A percentile compares a stretch with the other conserved stretches of the same genome.
Conservation (phyloP, 192 early-diverging fungal species). For the Linnemannia elongata region DNA sequence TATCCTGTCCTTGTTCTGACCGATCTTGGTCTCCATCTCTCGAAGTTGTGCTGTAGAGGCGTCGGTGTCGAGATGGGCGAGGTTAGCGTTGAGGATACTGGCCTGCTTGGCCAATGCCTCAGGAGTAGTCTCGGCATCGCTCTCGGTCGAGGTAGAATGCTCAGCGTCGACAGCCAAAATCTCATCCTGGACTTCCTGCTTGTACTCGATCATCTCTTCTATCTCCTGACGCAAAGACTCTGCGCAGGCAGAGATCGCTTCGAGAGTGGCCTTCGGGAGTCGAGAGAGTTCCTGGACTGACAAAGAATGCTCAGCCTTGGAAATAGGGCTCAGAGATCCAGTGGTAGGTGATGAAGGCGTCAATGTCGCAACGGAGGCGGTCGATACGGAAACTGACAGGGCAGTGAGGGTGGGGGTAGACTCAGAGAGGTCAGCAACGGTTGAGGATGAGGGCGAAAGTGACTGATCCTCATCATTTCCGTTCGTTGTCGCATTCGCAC, state of each 20-base stretch:
- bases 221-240: constrained; percentile 20
- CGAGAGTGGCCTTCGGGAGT: constrained; percentile 11
- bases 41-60: neutral
- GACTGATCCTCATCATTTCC: neutral
- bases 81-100: neutral
- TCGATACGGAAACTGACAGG: neutral
- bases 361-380: constrained; percentile 4
- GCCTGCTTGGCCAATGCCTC: neutral
- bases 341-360: constrained; percentile 2
- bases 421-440: neutral
- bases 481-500: neutral
- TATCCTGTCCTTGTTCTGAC: constrained; percentile 13
- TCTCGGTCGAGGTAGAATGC: neutral
- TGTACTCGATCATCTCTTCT: constrained; percentile 29
- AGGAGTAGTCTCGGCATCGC: neutral
- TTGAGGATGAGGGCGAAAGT: neutral
- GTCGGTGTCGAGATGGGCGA: neutral
- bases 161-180: neutral
- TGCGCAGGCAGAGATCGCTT: neutral
- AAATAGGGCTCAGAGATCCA: neutral
- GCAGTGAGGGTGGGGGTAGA: constrained; percentile 2
- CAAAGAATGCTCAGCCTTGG: neutral
- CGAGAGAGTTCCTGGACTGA: neutral
- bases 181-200: constrained; percentile 18
- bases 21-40: constrained; percentile 10